A percentile compares a stretch with the other conserved stretches of the same genome.
Conservation (phyloP, 2,329 filamentous ascomycete species). For the Colletotrichum echinochloae region DNA sequence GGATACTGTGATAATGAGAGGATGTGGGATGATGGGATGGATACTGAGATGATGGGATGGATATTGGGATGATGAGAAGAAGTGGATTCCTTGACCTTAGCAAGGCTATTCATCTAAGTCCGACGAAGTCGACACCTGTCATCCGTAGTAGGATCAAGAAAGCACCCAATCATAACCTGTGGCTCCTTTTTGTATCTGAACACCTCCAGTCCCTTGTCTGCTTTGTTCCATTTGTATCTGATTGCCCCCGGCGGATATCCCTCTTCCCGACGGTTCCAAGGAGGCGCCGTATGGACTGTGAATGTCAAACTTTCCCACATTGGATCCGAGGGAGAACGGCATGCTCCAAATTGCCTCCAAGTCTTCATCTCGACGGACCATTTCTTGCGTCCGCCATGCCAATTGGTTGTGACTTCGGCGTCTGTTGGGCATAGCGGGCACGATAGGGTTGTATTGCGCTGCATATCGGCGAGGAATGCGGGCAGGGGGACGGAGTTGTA, state of each 20-base stretch:
- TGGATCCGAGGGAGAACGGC: conserved; percentile 31
- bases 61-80: no score
- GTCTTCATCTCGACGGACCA: conserved; percentile 34
- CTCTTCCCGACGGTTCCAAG: not conserved
- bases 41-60: no score
- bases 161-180: conserved; percentile 39
- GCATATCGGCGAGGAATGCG: conserved; percentile 1
- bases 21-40: no score
- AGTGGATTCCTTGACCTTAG: no score
- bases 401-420: conserved; percentile 24
- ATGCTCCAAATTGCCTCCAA: conserved; percentile 37
- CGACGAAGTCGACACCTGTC: not conserved
- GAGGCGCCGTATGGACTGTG: not conserved
- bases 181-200: no score
- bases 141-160: conserved; percentile 1
- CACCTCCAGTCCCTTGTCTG: not conserved
- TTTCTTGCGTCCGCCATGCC: not conserved
- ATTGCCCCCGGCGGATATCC: conserved; percentile 12
- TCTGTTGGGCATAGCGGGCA: conserved; percentile 36
- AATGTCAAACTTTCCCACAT: conserved; percentile 20
- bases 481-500: not conserved
- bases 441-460: conserved; percentile 18
- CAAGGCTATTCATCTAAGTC: not conserved
- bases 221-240: conserved; percentile 23
- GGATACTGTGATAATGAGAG: no score